Conservation (phyloP, 352 stramenopile species). For the Plasmopara viticola region DNA sequence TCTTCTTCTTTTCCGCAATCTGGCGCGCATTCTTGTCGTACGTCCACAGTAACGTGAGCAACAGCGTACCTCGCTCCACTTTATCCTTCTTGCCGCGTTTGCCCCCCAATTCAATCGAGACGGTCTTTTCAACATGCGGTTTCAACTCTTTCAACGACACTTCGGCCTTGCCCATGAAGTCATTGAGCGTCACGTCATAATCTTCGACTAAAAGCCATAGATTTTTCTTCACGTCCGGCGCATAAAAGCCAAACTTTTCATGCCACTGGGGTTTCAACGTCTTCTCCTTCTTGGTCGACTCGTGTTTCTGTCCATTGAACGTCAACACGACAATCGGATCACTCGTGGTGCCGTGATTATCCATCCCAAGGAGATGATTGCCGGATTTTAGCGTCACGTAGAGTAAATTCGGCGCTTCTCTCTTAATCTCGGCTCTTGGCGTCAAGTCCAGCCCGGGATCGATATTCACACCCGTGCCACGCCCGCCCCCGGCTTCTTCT, state of each 20-base stretch:
- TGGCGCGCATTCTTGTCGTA: conserved; percentile 42
- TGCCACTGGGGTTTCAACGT: conserved; percentile 73
- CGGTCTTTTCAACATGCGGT: conserved; percentile 46
- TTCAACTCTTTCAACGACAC: conserved; percentile 48
- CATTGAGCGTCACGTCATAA: conserved; percentile 70
- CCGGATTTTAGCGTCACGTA: conserved; percentile 67
- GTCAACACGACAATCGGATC: conserved; percentile 84
- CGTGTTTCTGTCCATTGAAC: conserved; percentile 75
- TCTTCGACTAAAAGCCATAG: conserved; percentile 61
- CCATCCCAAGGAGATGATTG: conserved; percentile 81
- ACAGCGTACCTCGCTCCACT: conserved; percentile 43
- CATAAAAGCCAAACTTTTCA: conserved; percentile 73
- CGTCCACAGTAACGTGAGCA: conserved; percentile 55
- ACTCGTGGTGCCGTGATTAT: conserved; percentile 71
- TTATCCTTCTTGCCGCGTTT: conserved; percentile 70
- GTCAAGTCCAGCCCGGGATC: conserved; percentile 18
- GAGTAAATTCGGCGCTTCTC: conserved; percentile 53
- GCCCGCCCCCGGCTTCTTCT: conserved; percentile 9
- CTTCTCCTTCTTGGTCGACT: conserved; percentile 66
- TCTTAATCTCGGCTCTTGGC: conserved; percentile 8
- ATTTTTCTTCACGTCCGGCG: conserved; percentile 45
- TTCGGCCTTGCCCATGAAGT: conserved; percentile 70
- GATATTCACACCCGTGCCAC: conserved; percentile 24
- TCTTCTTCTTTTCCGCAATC: conserved; percentile 70
- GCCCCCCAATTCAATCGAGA: conserved; percentile 50